Conservation (phyloP, 2,329 filamentous ascomycete species). For the Macroventuria anomochaeta region DNA sequence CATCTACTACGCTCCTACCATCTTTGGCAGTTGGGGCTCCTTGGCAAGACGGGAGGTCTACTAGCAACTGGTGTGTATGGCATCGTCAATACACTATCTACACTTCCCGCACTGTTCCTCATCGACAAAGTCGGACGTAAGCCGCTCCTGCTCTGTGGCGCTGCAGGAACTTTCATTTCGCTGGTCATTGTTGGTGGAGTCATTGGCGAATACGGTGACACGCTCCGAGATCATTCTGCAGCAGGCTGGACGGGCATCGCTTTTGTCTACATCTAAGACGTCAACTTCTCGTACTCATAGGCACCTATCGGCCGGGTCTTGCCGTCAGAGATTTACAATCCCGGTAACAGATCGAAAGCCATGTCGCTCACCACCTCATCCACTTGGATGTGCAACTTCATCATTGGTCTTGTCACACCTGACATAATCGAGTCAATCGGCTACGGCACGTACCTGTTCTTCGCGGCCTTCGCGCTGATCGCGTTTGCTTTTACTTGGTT, state of each 20-base stretch:
- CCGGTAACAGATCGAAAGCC: slow-evolving; percentile 71
- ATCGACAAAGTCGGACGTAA: slow-evolving; percentile 70
- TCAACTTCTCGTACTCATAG: slow-evolving; percentile 67
- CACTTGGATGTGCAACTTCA: slow-evolving; percentile 83
- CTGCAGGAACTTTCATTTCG: slow-evolving; percentile 71
- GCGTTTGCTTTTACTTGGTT: slow-evolving; percentile 58
- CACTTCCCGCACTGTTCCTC: slow-evolving; percentile 69
- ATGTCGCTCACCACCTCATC: slow-evolving; percentile 71
- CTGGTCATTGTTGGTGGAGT: slow-evolving; percentile 76
- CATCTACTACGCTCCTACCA: slow-evolving; percentile 72
- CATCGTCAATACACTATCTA: slow-evolving; percentile 62
- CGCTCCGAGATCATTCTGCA: slow-evolving; percentile 62
- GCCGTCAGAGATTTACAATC: slow-evolving; percentile 74
- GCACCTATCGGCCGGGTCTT: slow-evolving; percentile 77
- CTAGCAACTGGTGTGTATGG: slow-evolving; percentile 72
- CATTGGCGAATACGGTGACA: slow-evolving; percentile 65
- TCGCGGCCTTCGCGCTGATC: slow-evolving; percentile 57
- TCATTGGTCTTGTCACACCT: slow-evolving; percentile 69
- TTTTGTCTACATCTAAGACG: slow-evolving; percentile 67
- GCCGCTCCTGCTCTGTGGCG: slow-evolving; percentile 67
- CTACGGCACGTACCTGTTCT: slow-evolving; percentile 59
- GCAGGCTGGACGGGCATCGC: slow-evolving; percentile 73
- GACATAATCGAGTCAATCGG: slow-evolving; percentile 72
- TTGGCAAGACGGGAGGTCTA: slow-evolving; percentile 71
- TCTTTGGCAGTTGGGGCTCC: slow-evolving; percentile 74